Evolutionary conservation across 306 rosid species (phyloP), one percentile per base, ranked within the genome.

Genomic region (Cyclanthera cordifolia): DNA sequence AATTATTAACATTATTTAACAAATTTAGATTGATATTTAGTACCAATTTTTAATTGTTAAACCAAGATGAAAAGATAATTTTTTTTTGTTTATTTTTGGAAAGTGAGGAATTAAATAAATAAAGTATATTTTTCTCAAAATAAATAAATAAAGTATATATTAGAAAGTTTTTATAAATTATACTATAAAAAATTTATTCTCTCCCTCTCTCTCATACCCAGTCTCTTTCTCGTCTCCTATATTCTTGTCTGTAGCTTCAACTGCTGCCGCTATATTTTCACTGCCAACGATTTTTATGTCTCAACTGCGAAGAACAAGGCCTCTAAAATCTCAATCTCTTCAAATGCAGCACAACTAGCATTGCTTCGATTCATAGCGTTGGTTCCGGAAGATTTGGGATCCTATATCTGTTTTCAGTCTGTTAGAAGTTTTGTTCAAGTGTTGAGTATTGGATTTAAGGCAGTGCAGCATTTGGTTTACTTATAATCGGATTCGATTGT

Each of bases 231-330:
- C 23, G 45, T 30, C 23, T 58, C 9, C 49, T 12, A 41, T 63
- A 63, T 41, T 63, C 69, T 20, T 61, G 25, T 16, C 69, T 41
- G 19, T 15, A 34, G 67, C 49, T 37, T 60, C 69, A 41, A 37
- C 67, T 34, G 48, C 67, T 19, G 15, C 47, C 47, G 67, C 67
- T 60, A 34, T 34, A 20, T 17, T 63, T 63, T 63, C 28, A 63
- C 30, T 43, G 34, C 69, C 69, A 63, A 41, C 32, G 3, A n/a
- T 63, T 39, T 30, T 19, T 30, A 10, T 17, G 67, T 59, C 10
- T 12, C 25, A 39, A 61, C 24, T 3, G 47, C 21, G 21, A 57
- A 28, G 43, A 59, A 32, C 46, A 8, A 32, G 10, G 14, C 67
- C 67, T 37, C 48, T 5, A 1, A 17, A 59, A 9, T 32, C 16